These are phyloP conservation scores for Lichtheimia ramosa DNA, from an alignment of 371 early-diverging fungal genomes.

Conservation along the genomic window DNA sequence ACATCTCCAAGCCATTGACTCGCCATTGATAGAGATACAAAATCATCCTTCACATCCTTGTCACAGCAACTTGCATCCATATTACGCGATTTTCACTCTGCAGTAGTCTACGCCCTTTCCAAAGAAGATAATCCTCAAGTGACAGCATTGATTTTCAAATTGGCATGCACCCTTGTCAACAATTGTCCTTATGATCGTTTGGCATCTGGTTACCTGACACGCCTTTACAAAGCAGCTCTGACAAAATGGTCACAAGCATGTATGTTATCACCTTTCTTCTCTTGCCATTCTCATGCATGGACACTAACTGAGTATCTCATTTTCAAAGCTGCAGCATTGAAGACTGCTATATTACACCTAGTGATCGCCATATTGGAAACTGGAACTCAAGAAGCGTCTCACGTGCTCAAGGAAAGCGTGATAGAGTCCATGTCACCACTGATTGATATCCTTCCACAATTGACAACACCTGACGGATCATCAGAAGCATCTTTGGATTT, in stretches of 20 bases:
- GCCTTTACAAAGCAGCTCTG: constrained; percentile 24
- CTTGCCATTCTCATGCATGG: background rate
- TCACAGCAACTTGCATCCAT: constrained; percentile 46
- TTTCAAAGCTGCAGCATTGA: constrained; percentile 7
- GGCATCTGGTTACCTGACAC: constrained; percentile 31
- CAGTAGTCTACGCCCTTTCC: constrained; percentile 29
- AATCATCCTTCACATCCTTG: constrained; percentile 48
- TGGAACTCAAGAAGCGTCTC: constrained; percentile 11
- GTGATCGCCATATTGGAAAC: constrained; percentile 37
- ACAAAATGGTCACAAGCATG: constrained; percentile 27
- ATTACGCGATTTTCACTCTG: constrained; percentile 45
- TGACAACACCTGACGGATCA: constrained; percentile 1
- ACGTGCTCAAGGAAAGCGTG: background rate
- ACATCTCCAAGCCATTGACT: background rate
- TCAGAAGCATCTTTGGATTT: constrained; percentile 12
- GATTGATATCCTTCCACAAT: constrained; percentile 11
- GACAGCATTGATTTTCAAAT: constrained; percentile 34
- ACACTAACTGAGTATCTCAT: background rate
- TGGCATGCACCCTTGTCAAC: constrained; percentile 30
- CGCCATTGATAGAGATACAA: constrained; percentile 12
- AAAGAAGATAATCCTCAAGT: constrained; percentile 36
- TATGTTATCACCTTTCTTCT: constrained; percentile 2
- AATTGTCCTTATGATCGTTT: constrained; percentile 53
- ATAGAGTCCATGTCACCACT: constrained; percentile 5
- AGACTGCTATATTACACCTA: constrained; percentile 34